Percentiles rank a stretch among this genome's conserved stretches.
Conservation (phyloP, 139 green algal species). For the Chloropicon primus region DNA sequence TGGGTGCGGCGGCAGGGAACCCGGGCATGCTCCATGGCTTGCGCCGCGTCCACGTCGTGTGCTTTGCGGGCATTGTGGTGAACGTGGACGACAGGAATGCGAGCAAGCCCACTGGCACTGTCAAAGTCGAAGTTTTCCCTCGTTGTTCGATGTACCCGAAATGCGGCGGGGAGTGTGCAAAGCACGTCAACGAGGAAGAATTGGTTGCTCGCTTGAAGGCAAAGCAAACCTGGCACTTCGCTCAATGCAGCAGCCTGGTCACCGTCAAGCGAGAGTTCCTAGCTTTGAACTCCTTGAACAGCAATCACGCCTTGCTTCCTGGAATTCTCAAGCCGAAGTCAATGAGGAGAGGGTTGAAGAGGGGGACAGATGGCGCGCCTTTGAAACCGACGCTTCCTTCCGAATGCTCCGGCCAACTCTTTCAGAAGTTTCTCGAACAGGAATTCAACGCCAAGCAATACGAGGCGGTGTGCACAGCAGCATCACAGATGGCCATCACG, state of each 20-base stretch:
- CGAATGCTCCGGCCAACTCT: constrained; percentile 8
- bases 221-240: constrained; percentile 22
- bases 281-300: constrained; percentile 27
- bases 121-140: background rate
- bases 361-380: background rate
- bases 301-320: constrained; percentile 14
- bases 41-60: background rate
- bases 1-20: too few relatives aligned
- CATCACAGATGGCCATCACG: background rate
- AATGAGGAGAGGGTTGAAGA: too few relatives aligned
- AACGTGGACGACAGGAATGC: constrained; percentile 11
- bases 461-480: background rate
- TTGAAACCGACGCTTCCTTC: constrained; percentile 9
- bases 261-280: constrained; percentile 39
- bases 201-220: constrained; percentile 3
- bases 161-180: background rate
- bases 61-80: background rate
- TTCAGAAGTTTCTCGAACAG: constrained; percentile 47
- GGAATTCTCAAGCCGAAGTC: constrained; percentile 35
- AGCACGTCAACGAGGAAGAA: constrained; percentile 14
- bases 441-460: background rate
- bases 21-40: too few relatives aligned
- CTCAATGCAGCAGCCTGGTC: constrained; percentile 8
- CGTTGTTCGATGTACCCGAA: background rate
- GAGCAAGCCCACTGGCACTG: background rate